These are phyloP conservation scores for Solanum arcanum DNA, from an alignment of 257 asterid species.

Conservation along the genomic window DNA sequence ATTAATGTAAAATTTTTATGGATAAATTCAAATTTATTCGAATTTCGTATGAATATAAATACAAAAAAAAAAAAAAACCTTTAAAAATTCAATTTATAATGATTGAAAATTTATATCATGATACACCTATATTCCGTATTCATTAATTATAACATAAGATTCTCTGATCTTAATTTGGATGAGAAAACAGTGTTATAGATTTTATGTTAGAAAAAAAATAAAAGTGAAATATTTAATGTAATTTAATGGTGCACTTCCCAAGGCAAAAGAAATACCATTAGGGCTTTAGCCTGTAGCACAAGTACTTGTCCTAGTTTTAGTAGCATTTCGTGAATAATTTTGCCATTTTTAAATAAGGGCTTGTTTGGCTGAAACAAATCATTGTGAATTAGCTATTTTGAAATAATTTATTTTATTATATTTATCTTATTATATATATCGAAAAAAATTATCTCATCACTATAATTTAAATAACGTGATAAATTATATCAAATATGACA, in stretches of 20 bases:
- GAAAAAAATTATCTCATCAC: rapidly evolving
- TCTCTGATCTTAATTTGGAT: neutral
- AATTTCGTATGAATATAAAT: no score
- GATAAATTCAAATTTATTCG: rapidly evolving
- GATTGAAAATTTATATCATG: neutral
- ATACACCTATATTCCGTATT: neutral
- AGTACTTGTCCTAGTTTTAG: neutral
- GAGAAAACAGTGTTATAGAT: neutral
- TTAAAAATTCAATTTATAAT: neutral
- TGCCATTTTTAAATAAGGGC: no score
- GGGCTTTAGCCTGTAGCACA: neutral
- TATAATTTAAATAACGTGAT: no score
- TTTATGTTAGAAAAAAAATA: neutral
- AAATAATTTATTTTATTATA: no score
- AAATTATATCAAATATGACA: no score
- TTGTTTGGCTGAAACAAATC: no score
- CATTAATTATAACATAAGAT: neutral
- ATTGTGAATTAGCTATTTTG: rapidly evolving
- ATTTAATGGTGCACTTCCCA: neutral
- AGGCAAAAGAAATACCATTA: neutral
- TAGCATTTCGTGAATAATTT: neutral
- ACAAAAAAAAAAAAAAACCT: no score
- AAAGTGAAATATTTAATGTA: neutral
- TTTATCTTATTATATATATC: no score
- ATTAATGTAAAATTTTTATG: rapidly evolving